A percentile compares a stretch with the other conserved stretches of the same genome.
These are phyloP conservation scores for Filobasidium wieringae DNA, from an alignment of 768 basidiomycete species.

Conservation along the genomic window DNA sequence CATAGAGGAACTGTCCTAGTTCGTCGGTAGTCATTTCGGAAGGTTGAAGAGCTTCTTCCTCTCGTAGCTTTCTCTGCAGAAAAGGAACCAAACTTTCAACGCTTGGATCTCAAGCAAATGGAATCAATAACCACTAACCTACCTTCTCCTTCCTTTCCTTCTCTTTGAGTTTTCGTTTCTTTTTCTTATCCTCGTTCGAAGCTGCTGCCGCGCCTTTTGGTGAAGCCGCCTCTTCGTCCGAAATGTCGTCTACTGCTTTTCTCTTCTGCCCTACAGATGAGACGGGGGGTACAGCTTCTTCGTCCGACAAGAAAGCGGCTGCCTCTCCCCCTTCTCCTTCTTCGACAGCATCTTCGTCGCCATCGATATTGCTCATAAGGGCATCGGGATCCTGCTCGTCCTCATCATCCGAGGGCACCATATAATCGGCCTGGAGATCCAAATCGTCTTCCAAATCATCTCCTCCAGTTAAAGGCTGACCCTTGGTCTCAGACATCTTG, in stretches of 20 bases:
- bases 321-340: slow-evolving; percentile 16
- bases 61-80: slow-evolving; percentile 4
- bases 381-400: slow-evolving; percentile 1
- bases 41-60: slow-evolving; percentile 6
- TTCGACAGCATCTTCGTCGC: slow-evolving; percentile 9
- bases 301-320: slow-evolving; percentile 1
- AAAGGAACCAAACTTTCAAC: not conserved
- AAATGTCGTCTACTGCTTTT: slow-evolving; percentile 5
- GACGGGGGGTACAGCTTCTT: slow-evolving; percentile 7
- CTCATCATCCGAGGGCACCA: slow-evolving; percentile 21
- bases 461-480: slow-evolving; percentile 3
- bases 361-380: slow-evolving; percentile 13
- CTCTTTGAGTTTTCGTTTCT: slow-evolving; percentile 33
- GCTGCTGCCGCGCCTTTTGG: not conserved
- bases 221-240: not conserved
- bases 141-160: slow-evolving; percentile 34
- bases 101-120: not conserved
- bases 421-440: slow-evolving; percentile 28
- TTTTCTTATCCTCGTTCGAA: slow-evolving; percentile 24
- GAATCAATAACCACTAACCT: slow-evolving; percentile 9
- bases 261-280: slow-evolving; percentile 5
- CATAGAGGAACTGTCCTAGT: slow-evolving; percentile 5
- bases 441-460: slow-evolving; percentile 38
- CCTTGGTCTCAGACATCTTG: not conserved
- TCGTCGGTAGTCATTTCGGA: slow-evolving; percentile 3